Evolutionary conservation across 2,329 filamentous ascomycete genomes (phyloP), one percentile per base, ranked within the genome.

Genomic region (Endoconidiophora laricicola): DNA sequence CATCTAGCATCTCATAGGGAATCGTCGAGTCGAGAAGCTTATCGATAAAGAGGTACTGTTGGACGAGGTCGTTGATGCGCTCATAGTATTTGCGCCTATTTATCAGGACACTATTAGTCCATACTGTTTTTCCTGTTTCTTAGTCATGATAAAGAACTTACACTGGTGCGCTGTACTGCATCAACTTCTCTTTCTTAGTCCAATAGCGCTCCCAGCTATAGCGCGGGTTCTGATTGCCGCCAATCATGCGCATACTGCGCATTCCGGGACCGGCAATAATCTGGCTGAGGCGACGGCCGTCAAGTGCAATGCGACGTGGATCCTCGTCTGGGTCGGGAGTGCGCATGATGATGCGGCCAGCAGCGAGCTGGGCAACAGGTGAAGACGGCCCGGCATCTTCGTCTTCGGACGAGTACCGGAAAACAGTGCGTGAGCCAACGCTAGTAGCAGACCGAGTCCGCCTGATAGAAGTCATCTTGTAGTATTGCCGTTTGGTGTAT

Each of bases 11-110:
- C 58, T 90, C 81, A 60, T 94, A 88, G 2, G 88, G 88, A n/a
- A 94, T 76, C 26, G 86, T 88, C 6, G 86, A 94, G 65, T 94
- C 87, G 54, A 96, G 73, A 51, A 96, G 70, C 48, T 82, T 78
- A 65, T 95, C 90, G 58, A 95, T 94, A 62, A 93, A 95, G 55
- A 93, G 72, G 62, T 95, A 96, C 62, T 94, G 83, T 62, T 91
- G 84, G 53, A 96, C 79, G 41, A 95, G 71, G 57, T 81, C 79
- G 65, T 96, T 96, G 60, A 81, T 90, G 41, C 85, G 78, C 68
- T 93, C 81, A 60, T 96, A 94, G 66, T 94, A 95, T 59, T 81
- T 61, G 44, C 87, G 83, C 54, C 78, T 81, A 55, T 6, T 10
- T n/a, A 20, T 14, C 10, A 9, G 22, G 10, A 20, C 42, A 44